A percentile compares a stretch with the other conserved stretches of the same genome.
These are phyloP conservation scores for Rhizoclosmatium globosum DNA, from an alignment of 192 early-diverging fungal species.

Conservation along the genomic window DNA sequence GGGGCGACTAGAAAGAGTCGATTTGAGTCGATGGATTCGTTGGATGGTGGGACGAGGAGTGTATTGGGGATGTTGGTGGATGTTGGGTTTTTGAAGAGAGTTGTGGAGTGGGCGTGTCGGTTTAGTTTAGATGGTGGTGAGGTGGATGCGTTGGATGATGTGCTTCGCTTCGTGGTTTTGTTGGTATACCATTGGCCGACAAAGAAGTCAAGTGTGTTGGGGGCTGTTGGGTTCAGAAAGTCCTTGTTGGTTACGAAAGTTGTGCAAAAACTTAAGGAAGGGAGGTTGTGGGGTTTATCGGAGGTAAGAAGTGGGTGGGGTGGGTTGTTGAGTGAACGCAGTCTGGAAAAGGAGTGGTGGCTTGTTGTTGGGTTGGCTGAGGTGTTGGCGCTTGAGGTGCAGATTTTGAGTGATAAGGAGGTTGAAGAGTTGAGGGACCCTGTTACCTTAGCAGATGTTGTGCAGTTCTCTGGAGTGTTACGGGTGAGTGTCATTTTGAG, in stretches of 20 bases:
- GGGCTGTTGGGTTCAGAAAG: constrained; percentile 53
- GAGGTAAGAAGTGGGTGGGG: neutral
- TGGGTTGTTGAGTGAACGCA: neutral
- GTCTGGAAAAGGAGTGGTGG: constrained; percentile 52
- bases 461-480: constrained; percentile 58
- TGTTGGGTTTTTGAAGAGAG: neutral
- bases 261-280: neutral
- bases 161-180: constrained; percentile 58
- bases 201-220: constrained; percentile 62
- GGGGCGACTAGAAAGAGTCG: neutral
- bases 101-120: constrained; percentile 48
- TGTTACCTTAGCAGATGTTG: constrained; percentile 59
- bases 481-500: constrained; percentile 55
- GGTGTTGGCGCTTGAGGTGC: constrained; percentile 72
- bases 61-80: neutral
- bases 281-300: neutral
- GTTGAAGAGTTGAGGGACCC: constrained; percentile 64
- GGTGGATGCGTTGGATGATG: constrained; percentile 42
- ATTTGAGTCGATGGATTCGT: neutral
- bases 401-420: constrained; percentile 89
- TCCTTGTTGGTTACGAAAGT: neutral
- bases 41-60: neutral
- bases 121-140: constrained; percentile 26
- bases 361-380: constrained; percentile 77
- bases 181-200: constrained; percentile 67